phyloP scores from a whole-genome alignment of 768 basidiomycete genomes.

The Suillus variegatus region DNA sequence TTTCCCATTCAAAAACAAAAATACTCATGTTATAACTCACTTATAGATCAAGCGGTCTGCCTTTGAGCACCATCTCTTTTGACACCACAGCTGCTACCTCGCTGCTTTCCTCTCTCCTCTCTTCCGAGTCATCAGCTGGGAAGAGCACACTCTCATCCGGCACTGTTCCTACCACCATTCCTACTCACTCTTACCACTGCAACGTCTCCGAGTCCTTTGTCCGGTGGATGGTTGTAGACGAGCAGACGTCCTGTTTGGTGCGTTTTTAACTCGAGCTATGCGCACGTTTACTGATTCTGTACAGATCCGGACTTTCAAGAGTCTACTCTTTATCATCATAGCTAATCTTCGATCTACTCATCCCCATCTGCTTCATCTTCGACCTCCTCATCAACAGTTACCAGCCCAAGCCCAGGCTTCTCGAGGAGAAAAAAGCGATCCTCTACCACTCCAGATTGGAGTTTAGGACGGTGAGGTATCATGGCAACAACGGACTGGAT shows the following conservation, averaged over 20 bases:
- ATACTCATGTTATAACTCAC: neutral
- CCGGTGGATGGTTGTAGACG: slow-evolving; percentile 90
- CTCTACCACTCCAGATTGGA: neutral
- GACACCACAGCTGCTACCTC: slow-evolving; percentile 26
- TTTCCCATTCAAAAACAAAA: neutral
- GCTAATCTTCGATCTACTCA: neutral
- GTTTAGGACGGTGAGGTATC: slow-evolving; percentile 3
- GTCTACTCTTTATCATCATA: slow-evolving; percentile 45
- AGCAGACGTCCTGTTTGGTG: slow-evolving; percentile 89
- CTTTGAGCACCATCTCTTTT: slow-evolving; percentile 20
- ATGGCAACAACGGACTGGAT: slow-evolving; percentile 8
- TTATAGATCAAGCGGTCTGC: slow-evolving; percentile 24
- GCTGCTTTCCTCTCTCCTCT: slow-evolving; percentile 21
- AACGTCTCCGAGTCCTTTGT: slow-evolving; percentile 28
- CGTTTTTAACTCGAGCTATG: slow-evolving; percentile 18
- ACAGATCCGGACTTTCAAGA: slow-evolving; percentile 82
- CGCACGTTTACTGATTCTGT: slow-evolving; percentile 1
- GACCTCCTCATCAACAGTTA: neutral
- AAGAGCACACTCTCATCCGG: no score
- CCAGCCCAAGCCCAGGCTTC: neutral
- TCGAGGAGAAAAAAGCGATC: neutral
- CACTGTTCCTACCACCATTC: no score
- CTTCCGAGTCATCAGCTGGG: neutral
- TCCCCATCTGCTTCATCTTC: neutral
- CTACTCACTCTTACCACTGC: neutral